These are phyloP conservation scores for Tetragonia tetragonoides DNA, from an alignment of 148 eudicot genomes.

Conservation along the genomic window DNA sequence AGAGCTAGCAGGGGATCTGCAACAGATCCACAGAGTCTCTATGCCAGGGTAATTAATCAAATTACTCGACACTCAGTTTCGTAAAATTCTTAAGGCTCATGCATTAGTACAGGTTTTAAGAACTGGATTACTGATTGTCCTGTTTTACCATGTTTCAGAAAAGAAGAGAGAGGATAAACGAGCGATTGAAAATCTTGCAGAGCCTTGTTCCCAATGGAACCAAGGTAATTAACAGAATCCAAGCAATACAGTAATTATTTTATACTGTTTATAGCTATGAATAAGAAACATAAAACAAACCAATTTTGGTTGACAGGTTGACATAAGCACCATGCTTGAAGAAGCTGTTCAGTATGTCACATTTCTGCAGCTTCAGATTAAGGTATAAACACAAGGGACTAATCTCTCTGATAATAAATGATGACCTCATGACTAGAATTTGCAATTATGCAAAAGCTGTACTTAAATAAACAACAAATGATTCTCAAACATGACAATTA, in stretches of 20 bases:
- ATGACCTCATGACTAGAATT: too few species aligned
- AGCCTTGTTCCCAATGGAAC: constrained; percentile 78
- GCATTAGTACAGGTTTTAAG: too few species aligned
- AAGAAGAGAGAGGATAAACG: constrained; percentile 74
- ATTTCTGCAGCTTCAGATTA: constrained; percentile 65
- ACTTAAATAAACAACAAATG: too few species aligned
- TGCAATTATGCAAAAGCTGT: too few species aligned
- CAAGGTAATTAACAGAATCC: constrained; percentile 36
- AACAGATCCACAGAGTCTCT: constrained; percentile 89
- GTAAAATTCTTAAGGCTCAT: too few species aligned
- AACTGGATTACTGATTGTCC: not conserved
- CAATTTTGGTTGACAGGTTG: constrained; percentile 44
- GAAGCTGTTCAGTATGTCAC: constrained; percentile 71
- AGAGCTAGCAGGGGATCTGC: constrained; percentile 72
- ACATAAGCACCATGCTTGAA: constrained; percentile 78
- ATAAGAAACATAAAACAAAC: not conserved
- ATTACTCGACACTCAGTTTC: not conserved
- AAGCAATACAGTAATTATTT: not conserved
- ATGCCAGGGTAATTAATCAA: constrained; percentile 68
- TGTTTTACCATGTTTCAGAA: constrained; percentile 39
- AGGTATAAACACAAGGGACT: constrained; percentile 30
- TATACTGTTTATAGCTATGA: not conserved
- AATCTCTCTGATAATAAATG: too few species aligned
- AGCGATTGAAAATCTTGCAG: constrained; percentile 63
- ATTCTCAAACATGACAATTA: too few species aligned